Percentiles rank a stretch among this genome's conserved stretches.
These are phyloP conservation scores for Venturia oleaginea DNA, from an alignment of 2,329 filamentous ascomycete genomes.

Conservation along the genomic window DNA sequence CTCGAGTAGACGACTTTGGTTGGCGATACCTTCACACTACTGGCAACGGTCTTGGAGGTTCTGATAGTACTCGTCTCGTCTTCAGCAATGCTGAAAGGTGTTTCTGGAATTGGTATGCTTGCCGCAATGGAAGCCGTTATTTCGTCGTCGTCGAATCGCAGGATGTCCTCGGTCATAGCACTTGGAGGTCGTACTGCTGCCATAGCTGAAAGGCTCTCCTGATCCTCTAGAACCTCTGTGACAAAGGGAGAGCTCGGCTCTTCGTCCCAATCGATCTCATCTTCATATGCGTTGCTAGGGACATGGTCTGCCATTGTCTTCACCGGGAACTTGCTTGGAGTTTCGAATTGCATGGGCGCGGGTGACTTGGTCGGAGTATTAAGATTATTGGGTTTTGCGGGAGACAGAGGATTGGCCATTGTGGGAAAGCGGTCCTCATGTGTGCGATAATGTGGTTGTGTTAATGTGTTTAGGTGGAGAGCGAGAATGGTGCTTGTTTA, in stretches of 20 bases:
- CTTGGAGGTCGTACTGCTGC: not conserved
- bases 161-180: constrained; percentile 5
- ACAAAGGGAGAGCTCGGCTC: constrained; percentile 41
- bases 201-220: constrained; percentile 17
- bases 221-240: constrained; percentile 28
- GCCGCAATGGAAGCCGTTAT: constrained; percentile 14
- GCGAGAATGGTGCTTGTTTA: not conserved
- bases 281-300: constrained; percentile 17
- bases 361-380: not conserved
- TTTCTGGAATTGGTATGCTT: not conserved
- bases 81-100: constrained; percentile 7
- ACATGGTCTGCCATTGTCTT: constrained; percentile 5
- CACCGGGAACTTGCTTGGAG: constrained; percentile 1
- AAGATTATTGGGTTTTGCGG: not conserved
- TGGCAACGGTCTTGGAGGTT: constrained; percentile 6
- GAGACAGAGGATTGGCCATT: constrained; percentile 9
- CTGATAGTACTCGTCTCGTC: constrained; percentile 9
- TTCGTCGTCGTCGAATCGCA: constrained; percentile 7
- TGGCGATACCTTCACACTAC: constrained; percentile 3
- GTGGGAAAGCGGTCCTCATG: not conserved
- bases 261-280: constrained; percentile 31
- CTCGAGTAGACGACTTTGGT: not conserved
- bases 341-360: not conserved
- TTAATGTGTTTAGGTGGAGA: not conserved
- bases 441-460: not conserved